Evolutionary conservation across 352 stramenopile genomes (phyloP).

Genomic region (Globisporangium splendens): DNA sequence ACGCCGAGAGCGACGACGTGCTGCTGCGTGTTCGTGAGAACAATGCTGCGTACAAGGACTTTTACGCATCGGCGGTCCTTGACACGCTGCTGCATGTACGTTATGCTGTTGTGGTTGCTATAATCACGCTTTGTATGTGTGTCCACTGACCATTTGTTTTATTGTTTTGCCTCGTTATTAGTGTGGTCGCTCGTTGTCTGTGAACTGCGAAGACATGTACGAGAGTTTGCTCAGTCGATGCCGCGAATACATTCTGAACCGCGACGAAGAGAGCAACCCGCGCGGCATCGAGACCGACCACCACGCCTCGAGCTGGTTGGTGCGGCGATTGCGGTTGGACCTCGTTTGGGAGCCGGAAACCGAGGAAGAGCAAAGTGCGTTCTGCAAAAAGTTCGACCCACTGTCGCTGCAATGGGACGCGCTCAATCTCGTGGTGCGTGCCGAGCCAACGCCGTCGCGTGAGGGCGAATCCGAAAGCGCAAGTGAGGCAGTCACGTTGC

Average conservation of each 20-base stretch:
- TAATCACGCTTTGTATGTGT: constrained; percentile 1
- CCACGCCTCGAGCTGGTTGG: constrained; percentile 58
- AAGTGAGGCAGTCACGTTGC: constrained; percentile 18
- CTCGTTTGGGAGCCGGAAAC: constrained; percentile 63
- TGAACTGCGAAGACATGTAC: constrained; percentile 51
- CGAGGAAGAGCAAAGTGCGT: constrained; percentile 40
- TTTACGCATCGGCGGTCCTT: constrained; percentile 64
- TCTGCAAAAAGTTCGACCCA: constrained; percentile 63
- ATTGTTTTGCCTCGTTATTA: constrained; percentile 5
- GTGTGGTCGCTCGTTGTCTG: constrained; percentile 43
- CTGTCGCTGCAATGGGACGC: constrained; percentile 60
- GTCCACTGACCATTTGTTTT: too few species aligned
- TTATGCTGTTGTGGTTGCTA: neutral
- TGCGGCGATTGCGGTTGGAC: constrained; percentile 61
- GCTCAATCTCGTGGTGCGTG: constrained; percentile 38
- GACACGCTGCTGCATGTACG: constrained; percentile 63
- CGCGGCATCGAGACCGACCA: constrained; percentile 26
- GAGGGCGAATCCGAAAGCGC: constrained; percentile 10
- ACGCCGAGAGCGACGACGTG: constrained; percentile 35
- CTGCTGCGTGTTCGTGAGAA: constrained; percentile 42
- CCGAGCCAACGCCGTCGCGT: neutral
- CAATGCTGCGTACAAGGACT: constrained; percentile 71
- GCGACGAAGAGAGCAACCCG: constrained; percentile 62
- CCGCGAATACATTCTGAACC: constrained; percentile 63
- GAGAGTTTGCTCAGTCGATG: constrained; percentile 68